phyloP scores from a whole-genome alignment of 2,329 filamentous ascomycete genomes.

The Trichoderma hamatum region DNA sequence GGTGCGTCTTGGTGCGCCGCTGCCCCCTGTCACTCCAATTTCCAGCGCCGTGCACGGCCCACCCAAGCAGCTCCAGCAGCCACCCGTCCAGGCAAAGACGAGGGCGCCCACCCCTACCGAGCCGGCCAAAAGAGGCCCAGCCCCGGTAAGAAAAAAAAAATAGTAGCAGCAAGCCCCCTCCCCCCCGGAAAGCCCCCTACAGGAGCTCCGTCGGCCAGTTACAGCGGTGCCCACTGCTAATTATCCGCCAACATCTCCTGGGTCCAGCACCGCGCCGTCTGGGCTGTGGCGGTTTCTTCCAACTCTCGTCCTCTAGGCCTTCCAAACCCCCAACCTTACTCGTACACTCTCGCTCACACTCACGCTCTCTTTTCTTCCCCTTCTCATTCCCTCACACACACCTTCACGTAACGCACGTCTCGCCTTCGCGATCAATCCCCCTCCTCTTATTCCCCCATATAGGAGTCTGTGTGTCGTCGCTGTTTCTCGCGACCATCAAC shows the following conservation, averaged over 20 bases:
- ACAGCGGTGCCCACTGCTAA: conserved; percentile 23
- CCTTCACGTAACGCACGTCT: conserved; percentile 21
- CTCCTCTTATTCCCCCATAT: conserved; percentile 14
- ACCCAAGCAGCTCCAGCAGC: conserved; percentile 6
- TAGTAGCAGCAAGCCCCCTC: background rate
- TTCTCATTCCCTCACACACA: conserved; percentile 17
- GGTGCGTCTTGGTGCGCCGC: background rate
- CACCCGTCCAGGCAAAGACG: background rate
- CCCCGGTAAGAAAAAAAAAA: background rate
- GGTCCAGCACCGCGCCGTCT: background rate
- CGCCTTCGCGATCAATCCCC: conserved; percentile 21
- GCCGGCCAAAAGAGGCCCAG: background rate
- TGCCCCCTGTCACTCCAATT: conserved; percentile 28
- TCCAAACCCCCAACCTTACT: conserved; percentile 8
- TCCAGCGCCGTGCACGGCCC: conserved; percentile 29
- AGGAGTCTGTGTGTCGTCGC: conserved; percentile 24
- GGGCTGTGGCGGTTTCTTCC: conserved; percentile 10
- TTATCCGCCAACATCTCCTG: conserved; percentile 19
- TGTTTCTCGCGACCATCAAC: conserved; percentile 14
- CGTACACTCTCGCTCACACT: conserved; percentile 10
- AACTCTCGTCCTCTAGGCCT: conserved; percentile 19
- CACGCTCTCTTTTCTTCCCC: conserved; percentile 14
- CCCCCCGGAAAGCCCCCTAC: conserved; percentile 11
- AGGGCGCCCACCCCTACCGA: background rate
- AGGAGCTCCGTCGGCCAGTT: conserved; percentile 13